Conservation (phyloP, 2,329 filamentous ascomycete genomes). For the Aspergillus sp. region DNA sequence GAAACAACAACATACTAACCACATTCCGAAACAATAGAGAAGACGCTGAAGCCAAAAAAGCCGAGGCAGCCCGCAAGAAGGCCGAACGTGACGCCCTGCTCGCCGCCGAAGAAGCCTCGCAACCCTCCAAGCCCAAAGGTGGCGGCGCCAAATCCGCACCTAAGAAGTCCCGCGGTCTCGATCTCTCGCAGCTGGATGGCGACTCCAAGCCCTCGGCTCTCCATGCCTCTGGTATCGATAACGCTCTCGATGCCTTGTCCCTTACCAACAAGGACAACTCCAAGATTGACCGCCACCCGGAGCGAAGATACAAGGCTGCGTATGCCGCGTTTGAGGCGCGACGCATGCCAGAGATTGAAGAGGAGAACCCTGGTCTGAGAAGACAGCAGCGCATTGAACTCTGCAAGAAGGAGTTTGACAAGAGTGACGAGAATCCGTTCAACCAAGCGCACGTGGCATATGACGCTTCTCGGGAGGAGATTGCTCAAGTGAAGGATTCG, state of each 20-base stretch:
- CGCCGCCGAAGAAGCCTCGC: conserved; percentile 73
- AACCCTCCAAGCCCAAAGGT: conserved; percentile 57
- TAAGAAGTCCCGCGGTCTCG: conserved; percentile 62
- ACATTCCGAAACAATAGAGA: conserved; percentile 55
- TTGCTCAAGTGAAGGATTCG: conserved; percentile 58
- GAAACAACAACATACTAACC: neutral
- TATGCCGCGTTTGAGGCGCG: conserved; percentile 78
- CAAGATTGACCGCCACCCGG: conserved; percentile 84
- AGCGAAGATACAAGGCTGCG: conserved; percentile 81
- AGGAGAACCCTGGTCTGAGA: conserved; percentile 73
- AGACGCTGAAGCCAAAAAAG: conserved; percentile 76
- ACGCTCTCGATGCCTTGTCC: conserved; percentile 81
- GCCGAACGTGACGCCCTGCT: conserved; percentile 82
- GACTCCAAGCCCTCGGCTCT: conserved; percentile 57
- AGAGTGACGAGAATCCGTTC: conserved; percentile 90
- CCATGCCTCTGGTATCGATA: conserved; percentile 85
- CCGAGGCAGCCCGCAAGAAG: conserved; percentile 79
- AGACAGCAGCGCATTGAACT: conserved; percentile 79
- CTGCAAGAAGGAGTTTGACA: conserved; percentile 89
- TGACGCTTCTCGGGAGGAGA: conserved; percentile 74
- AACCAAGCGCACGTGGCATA: conserved; percentile 75
- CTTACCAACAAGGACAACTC: conserved; percentile 55
- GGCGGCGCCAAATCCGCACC: conserved; percentile 47
- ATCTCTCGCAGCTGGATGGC: conserved; percentile 69
- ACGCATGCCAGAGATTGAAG: conserved; percentile 77